Percentiles rank a stretch among this genome's conserved stretches.
phyloP scores from a whole-genome alignment of 345 rosid species.

The Murraya paniculata region DNA sequence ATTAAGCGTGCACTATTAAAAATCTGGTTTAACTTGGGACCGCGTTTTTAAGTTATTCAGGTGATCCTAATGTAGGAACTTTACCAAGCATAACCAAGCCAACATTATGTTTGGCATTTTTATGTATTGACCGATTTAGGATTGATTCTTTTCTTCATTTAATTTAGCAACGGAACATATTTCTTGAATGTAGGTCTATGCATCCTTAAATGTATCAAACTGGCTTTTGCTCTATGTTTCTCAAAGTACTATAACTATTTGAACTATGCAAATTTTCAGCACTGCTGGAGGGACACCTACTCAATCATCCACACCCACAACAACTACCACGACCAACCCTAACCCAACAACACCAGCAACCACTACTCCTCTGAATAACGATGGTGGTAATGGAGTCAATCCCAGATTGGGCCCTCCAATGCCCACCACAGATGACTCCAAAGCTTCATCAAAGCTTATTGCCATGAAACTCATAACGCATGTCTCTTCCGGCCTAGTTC shows the following conservation, averaged over 20 bases:
- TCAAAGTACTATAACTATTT: slow-evolving; percentile 7
- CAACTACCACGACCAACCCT: slow-evolving; percentile 14
- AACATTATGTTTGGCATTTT: too few relatives aligned
- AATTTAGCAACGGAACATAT: not conserved
- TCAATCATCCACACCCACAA: slow-evolving; percentile 1
- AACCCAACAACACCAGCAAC: slow-evolving; percentile 19
- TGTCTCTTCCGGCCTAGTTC: slow-evolving; percentile 6
- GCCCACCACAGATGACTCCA: slow-evolving; percentile 23
- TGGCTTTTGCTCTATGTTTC: not conserved
- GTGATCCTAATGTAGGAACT: not conserved
- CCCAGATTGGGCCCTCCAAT: slow-evolving; percentile 28
- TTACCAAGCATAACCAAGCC: too few relatives aligned
- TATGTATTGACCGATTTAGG: too few relatives aligned
- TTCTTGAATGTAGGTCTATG: too few relatives aligned
- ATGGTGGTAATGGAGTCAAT: slow-evolving; percentile 32
- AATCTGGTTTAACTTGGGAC: not conserved
- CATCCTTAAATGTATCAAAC: not conserved
- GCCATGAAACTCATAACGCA: slow-evolving; percentile 8
- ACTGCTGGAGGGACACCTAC: slow-evolving; percentile 35
- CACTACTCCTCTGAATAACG: slow-evolving; percentile 11
- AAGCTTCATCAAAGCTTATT: slow-evolving; percentile 19
- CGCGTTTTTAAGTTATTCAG: not conserved
- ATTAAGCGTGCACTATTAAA: not conserved
- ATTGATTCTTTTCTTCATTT: not conserved
- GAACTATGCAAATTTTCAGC: slow-evolving; percentile 27